Percentiles rank a stretch among this genome's conserved stretches.
phyloP scores from a whole-genome alignment of 2,329 filamentous ascomycete genomes.

The Westerdykella ornata region DNA sequence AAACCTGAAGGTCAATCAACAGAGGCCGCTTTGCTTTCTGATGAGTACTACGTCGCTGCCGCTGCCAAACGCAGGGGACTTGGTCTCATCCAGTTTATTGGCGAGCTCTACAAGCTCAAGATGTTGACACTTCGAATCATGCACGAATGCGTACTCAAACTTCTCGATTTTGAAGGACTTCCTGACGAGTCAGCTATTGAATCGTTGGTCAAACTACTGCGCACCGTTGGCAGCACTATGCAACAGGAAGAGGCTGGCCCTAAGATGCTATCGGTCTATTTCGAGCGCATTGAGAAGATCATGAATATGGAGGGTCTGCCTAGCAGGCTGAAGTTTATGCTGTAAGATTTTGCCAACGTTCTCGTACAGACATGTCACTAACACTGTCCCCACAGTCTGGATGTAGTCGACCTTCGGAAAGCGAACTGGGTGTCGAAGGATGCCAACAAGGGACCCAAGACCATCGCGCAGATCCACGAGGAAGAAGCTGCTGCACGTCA shows the following conservation, averaged over 20 bases:
- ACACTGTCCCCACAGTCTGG: conserved; percentile 56
- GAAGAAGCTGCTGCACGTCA: conserved; percentile 74
- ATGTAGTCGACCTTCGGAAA: conserved; percentile 77
- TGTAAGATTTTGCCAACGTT: conserved; percentile 36
- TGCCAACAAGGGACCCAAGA: conserved; percentile 90
- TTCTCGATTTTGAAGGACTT: conserved; percentile 88
- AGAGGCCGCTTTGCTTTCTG: conserved; percentile 79
- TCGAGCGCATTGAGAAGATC: conserved; percentile 77
- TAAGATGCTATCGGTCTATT: conserved; percentile 88
- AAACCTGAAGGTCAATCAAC: conserved; percentile 64
- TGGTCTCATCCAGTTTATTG: conserved; percentile 97
- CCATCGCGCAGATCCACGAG: conserved; percentile 82
- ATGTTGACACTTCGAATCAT: conserved; percentile 99
- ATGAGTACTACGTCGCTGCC: conserved; percentile 91
- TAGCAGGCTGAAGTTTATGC: conserved; percentile 91
- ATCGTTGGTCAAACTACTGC: conserved; percentile 85
- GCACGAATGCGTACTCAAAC: conserved; percentile 97
- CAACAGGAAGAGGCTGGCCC: conserved; percentile 73
- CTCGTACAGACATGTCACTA: background rate
- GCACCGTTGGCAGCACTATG: conserved; percentile 84
- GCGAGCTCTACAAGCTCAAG: conserved; percentile 95
- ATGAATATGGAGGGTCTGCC: conserved; percentile 67
- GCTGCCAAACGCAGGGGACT: conserved; percentile 95
- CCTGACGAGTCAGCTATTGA: conserved; percentile 96
- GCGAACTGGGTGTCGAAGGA: conserved; percentile 81